Percentiles rank a stretch among this genome's conserved stretches.
phyloP scores from a whole-genome alignment of 371 early-diverging fungal species.

The Nematocida minor region DNA sequence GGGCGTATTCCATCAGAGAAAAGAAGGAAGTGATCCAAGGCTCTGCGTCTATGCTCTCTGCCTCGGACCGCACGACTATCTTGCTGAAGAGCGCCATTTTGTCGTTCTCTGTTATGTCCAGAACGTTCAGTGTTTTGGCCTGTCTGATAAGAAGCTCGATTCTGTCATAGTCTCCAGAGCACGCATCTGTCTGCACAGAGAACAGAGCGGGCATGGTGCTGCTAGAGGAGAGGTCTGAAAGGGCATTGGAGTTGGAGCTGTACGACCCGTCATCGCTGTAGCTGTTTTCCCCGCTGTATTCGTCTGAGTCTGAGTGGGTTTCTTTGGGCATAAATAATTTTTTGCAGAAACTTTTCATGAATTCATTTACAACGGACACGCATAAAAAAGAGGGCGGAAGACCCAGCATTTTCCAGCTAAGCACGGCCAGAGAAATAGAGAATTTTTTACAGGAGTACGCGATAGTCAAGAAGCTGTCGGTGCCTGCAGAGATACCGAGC shows the following conservation, averaged over 20 bases:
- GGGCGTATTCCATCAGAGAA: slow-evolving; percentile 4
- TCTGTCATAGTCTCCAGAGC: slow-evolving; percentile 4
- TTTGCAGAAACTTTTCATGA: slow-evolving; percentile 42
- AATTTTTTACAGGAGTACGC: slow-evolving; percentile 14
- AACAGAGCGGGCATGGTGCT: slow-evolving; percentile 8
- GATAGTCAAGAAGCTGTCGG: not conserved
- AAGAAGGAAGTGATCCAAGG: slow-evolving; percentile 40
- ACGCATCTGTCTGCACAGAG: slow-evolving; percentile 4
- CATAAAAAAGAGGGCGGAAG: not conserved
- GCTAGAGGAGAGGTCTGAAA: slow-evolving; percentile 12
- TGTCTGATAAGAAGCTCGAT: slow-evolving; percentile 29
- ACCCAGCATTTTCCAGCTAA: not conserved
- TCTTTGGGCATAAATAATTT: not conserved
- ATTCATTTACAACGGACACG: slow-evolving; percentile 25
- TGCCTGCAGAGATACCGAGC: slow-evolving; percentile 36
- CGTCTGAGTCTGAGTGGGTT: not conserved
- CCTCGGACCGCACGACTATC: slow-evolving; percentile 19
- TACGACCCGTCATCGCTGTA: slow-evolving; percentile 9
- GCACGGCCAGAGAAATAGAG: slow-evolving; percentile 5
- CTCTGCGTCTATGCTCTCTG: slow-evolving; percentile 38
- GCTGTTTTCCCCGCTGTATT: not conserved
- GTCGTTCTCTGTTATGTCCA: not conserved
- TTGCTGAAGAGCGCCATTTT: not conserved
- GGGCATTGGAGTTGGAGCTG: too few relatives aligned
- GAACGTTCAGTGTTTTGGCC: not conserved